These are phyloP conservation scores for Quaeritorhiza haematococci DNA, from an alignment of 371 early-diverging fungal genomes.

Conservation along the genomic window DNA sequence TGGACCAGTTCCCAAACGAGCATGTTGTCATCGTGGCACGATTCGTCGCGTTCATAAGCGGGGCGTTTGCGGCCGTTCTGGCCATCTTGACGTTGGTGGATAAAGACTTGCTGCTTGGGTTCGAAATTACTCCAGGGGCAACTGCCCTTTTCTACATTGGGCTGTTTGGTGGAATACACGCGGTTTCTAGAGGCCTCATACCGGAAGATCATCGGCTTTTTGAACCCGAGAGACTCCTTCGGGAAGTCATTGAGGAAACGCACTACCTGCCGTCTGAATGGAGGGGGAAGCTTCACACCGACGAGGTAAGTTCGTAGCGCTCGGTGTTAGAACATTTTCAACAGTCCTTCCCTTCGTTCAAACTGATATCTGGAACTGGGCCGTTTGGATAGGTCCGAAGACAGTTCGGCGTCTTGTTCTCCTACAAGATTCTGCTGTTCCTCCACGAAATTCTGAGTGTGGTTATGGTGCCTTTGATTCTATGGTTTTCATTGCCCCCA, in stretches of 20 bases:
- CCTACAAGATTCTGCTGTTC: constrained; percentile 73
- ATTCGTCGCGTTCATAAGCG: constrained; percentile 86
- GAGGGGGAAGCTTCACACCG: constrained; percentile 78
- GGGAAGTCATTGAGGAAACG: constrained; percentile 74
- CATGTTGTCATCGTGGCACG: constrained; percentile 70
- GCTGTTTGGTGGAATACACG: constrained; percentile 79
- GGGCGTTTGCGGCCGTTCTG: constrained; percentile 83
- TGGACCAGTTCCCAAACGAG: constrained; percentile 85
- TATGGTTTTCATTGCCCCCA: constrained; percentile 73
- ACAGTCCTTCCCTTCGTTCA: background rate
- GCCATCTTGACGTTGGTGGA: constrained; percentile 77
- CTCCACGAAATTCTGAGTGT: constrained; percentile 79
- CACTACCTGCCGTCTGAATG: constrained; percentile 89
- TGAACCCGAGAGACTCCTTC: constrained; percentile 73
- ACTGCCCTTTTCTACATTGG: constrained; percentile 89
- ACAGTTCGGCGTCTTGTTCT: constrained; percentile 76
- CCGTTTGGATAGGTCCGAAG: constrained; percentile 58
- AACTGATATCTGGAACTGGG: too few relatives aligned
- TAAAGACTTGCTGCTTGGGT: constrained; percentile 77
- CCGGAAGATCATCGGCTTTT: constrained; percentile 74
- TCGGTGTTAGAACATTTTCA: background rate
- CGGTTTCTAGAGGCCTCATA: constrained; percentile 75
- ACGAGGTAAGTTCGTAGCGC: constrained; percentile 46
- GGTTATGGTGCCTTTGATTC: constrained; percentile 77
- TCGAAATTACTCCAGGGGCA: constrained; percentile 82